Conservation (phyloP, 177 flowering plant genomes). For the Vitis hybrid region DNA sequence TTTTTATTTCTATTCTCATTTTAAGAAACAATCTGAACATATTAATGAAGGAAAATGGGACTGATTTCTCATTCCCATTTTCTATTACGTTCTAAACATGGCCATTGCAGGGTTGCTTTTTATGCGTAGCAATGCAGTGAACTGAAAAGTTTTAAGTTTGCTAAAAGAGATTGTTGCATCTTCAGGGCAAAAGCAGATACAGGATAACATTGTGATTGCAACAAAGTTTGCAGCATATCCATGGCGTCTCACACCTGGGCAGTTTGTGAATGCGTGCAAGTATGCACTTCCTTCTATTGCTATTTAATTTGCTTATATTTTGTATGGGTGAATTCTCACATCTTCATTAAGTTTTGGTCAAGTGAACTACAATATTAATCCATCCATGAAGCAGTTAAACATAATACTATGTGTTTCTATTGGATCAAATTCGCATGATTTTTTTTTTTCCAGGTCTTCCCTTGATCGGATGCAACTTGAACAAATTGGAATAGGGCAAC, state of each 20-base stretch:
- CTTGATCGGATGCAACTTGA: constrained; percentile 77
- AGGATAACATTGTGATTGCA: constrained; percentile 73
- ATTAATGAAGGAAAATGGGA: no score
- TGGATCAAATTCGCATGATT: background rate
- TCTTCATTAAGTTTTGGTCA: background rate
- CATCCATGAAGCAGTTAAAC: no score
- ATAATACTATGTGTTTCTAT: no score
- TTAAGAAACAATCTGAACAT: no score
- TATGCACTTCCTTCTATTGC: constrained; percentile 20
- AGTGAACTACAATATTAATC: no score
- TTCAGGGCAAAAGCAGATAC: constrained; percentile 43
- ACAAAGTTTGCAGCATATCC: constrained; percentile 98
- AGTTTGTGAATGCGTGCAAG: constrained; percentile 94
- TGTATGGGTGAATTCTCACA: background rate
- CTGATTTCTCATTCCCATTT: no score
- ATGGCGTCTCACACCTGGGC: constrained; percentile 88
- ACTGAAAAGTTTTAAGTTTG: background rate
- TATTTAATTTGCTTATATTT: background rate
- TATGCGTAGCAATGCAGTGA: background rate
- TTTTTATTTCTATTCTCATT: no score
- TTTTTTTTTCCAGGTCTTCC: constrained; percentile 52
- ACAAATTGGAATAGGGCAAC: constrained; percentile 85
- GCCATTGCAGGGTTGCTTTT: background rate
- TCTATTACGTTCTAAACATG: no score
- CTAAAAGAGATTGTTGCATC: background rate